Evolutionary conservation across 164 flowering plant species (phyloP), one percentile per base, ranked within the genome.

Genomic region (Chimonanthus salicifolius): DNA sequence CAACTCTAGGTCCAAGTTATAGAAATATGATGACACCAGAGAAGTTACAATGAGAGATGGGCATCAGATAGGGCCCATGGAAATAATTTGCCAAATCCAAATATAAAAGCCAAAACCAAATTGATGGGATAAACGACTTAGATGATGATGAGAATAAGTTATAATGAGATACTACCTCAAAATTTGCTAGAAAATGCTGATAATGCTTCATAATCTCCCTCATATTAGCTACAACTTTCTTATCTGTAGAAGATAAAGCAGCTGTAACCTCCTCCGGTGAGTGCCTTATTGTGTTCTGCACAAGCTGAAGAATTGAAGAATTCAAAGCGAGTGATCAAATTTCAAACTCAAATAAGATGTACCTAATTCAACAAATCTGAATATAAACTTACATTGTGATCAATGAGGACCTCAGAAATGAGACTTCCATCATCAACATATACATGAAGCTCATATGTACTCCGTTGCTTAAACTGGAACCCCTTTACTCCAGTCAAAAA

Each of bases 391-490:
- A 95, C 99, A 64, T 81, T 75, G 80, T 90, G 97, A 82, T 88
- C 88, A 47, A 93, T 82, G 45, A 88, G 81, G 69, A 93, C 85
- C 80, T 92, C 98, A 43, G 94, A 86, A 66, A 93, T 92, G 76
- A 93, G 90, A 78, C 98, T 96, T 47, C 99, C 99, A 82, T 96
- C 99, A 76, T 94, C 99, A 74, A 93, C 87, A 78, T 89, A 89
- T 45, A 80, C 93, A 62, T 58, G 85, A 71, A 92, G 97, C 75
- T 93, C 92, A 78, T 77, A 95, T 16, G 73, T 82, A 47, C 83
- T 68, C 83, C 88, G 81, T 47, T 78, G 71, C 81, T 85, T 90
- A 74, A 81, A 93, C 48, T 82, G 88, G 83, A 95, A 95, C 20
- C 83, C 82, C 82, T 92, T 93, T 3, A 93, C 94, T 72, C 94